phyloP scores from a whole-genome alignment of 305 asterid species.

The Nicotiana rustica region DNA sequence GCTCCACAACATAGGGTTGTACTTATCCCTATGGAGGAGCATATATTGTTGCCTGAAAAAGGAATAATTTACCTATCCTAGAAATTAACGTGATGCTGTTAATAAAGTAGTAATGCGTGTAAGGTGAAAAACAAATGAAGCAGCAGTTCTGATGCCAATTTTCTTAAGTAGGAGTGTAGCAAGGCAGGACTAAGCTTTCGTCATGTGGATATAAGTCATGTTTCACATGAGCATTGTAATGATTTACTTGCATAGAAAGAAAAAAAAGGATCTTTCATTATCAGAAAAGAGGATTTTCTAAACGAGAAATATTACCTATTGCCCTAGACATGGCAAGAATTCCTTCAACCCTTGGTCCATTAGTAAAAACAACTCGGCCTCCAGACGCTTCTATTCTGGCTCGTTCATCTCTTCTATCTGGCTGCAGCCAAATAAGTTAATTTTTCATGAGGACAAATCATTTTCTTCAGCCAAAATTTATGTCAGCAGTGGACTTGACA shows the following conservation, averaged over 20 bases:
- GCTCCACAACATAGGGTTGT: slow-evolving; percentile 13
- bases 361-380: slow-evolving; percentile 42
- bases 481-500: neutral
- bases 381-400: slow-evolving; percentile 57
- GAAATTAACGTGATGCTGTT: neutral
- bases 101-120: neutral
- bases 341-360: slow-evolving; percentile 57
- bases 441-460: neutral
- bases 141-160: neutral
- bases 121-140: neutral
- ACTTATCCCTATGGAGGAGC: neutral
- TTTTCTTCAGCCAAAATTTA: neutral
- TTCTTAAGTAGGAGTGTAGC: neutral
- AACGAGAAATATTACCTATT: slow-evolving; percentile 52
- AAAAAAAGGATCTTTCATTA: too few species aligned
- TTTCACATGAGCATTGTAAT: neutral
- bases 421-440: slow-evolving; percentile 46
- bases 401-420: slow-evolving; percentile 54
- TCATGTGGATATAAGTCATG: neutral
- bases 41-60: neutral
- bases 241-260: slow-evolving; percentile 35
- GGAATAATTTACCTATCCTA: neutral
- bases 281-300: neutral
- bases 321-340: slow-evolving; percentile 68
- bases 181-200: neutral